These are phyloP conservation scores for Crepidotus sp. DNA, from an alignment of 1,284 basidiomycete species.

Conservation along the genomic window DNA sequence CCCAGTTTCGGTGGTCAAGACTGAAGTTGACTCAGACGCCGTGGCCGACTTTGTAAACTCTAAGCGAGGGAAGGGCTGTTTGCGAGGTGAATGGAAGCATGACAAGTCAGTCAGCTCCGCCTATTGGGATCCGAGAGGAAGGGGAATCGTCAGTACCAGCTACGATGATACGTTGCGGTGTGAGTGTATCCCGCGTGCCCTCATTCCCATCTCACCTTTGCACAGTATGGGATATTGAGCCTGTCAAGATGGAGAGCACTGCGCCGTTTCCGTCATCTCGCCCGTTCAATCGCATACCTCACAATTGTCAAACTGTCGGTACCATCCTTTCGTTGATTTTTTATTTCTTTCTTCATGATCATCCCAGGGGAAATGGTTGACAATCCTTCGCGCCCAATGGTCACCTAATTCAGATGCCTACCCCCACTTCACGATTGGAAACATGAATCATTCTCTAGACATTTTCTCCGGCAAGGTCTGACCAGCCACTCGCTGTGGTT, in stretches of 20 bases:
- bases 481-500: background rate
- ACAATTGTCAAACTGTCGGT: slow-evolving; percentile 70
- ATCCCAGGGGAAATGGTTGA: slow-evolving; percentile 67
- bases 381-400: slow-evolving; percentile 68
- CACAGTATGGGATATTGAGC: slow-evolving; percentile 64
- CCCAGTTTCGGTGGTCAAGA: slow-evolving; percentile 19
- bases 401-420: slow-evolving; percentile 64
- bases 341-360: background rate
- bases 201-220: background rate
- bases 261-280: slow-evolving; percentile 47
- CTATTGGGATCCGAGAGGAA: slow-evolving; percentile 72
- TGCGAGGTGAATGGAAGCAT: slow-evolving; percentile 59
- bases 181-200: slow-evolving; percentile 31
- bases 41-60: slow-evolving; percentile 42
- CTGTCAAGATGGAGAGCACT: slow-evolving; percentile 35
- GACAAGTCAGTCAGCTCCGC: slow-evolving; percentile 70
- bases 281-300: slow-evolving; percentile 52
- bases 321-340: background rate
- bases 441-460: slow-evolving; percentile 68
- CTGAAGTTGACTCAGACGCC: slow-evolving; percentile 42
- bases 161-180: slow-evolving; percentile 68
- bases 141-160: slow-evolving; percentile 68
- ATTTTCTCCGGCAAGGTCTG: slow-evolving; percentile 61
- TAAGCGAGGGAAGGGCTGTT: slow-evolving; percentile 39
- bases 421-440: slow-evolving; percentile 73